Evolutionary conservation across 805 yeast genomes (phyloP).

Genomic region (Kodamaea leandrae): DNA sequence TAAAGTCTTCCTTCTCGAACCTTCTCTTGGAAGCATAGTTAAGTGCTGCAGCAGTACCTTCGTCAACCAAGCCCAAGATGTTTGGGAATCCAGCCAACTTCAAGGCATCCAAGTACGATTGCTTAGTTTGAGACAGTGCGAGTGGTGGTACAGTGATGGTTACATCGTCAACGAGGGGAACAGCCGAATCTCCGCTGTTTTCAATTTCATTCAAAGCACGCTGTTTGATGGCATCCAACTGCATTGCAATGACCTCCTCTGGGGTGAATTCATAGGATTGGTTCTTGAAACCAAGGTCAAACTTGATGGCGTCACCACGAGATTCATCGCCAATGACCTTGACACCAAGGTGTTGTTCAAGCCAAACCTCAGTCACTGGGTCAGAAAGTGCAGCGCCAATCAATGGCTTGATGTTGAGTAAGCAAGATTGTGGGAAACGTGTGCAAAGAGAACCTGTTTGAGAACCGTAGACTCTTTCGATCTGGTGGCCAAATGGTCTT

Average conservation of each 20-base stretch:
- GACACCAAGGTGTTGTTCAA: constrained; percentile 59
- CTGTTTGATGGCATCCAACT: constrained; percentile 56
- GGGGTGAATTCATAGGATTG: constrained; percentile 39
- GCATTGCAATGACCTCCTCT: constrained; percentile 88
- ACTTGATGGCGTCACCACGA: constrained; percentile 52
- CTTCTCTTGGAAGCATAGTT: constrained; percentile 65
- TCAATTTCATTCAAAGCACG: constrained; percentile 66
- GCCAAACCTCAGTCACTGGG: constrained; percentile 45
- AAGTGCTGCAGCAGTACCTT: constrained; percentile 88
- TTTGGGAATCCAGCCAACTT: constrained; percentile 60
- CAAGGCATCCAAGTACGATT: constrained; percentile 70
- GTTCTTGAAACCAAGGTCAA: constrained; percentile 43
- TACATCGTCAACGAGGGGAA: constrained; percentile 55
- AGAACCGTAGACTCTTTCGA: constrained; percentile 77
- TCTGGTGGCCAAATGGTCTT: constrained; percentile 31
- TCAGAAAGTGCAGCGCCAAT: constrained; percentile 62
- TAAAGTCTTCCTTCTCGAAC: constrained; percentile 32
- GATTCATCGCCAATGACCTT: constrained; percentile 37
- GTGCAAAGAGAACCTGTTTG: constrained; percentile 67
- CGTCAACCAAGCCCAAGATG: constrained; percentile 72
- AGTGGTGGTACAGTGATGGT: constrained; percentile 78
- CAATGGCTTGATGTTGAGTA: constrained; percentile 65
- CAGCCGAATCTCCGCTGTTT: constrained; percentile 29
- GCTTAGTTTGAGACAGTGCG: constrained; percentile 62
- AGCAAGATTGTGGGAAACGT: constrained; percentile 69